Evolutionary conservation across 306 rosid genomes (phyloP).

Genomic region (Corylus avellana): DNA sequence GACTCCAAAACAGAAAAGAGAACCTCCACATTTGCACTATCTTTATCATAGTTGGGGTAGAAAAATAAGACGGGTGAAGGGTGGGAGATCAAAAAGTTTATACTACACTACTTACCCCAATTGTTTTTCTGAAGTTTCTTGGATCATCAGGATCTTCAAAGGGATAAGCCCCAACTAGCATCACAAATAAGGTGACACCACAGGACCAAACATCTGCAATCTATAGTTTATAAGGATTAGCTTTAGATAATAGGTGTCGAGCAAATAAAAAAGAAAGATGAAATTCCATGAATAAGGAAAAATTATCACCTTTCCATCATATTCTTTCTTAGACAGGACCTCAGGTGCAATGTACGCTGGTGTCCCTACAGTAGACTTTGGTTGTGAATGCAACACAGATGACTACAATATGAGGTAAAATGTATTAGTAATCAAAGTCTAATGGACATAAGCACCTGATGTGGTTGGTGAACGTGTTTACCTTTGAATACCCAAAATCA

Average conservation of each 20-base stretch:
- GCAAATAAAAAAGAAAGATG: not conserved
- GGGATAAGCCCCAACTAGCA: slow-evolving; percentile 86
- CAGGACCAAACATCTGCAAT: slow-evolving; percentile 97
- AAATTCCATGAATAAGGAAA: slow-evolving; percentile 20
- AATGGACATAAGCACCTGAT: slow-evolving; percentile 1
- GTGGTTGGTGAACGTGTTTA: slow-evolving; percentile 25
- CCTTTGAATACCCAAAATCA: slow-evolving; percentile 93
- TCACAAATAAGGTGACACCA: slow-evolving; percentile 88
- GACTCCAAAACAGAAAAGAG: slow-evolving; percentile 17
- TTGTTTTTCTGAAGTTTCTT: slow-evolving; percentile 63
- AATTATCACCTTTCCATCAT: slow-evolving; percentile 71
- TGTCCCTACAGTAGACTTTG: slow-evolving; percentile 85
- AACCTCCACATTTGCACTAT: slow-evolving; percentile 6
- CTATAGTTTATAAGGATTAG: slow-evolving; percentile 37
- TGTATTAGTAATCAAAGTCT: slow-evolving; percentile 27
- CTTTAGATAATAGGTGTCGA: not conserved
- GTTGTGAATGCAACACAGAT: slow-evolving; percentile 77
- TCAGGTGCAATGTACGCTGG: slow-evolving; percentile 94
- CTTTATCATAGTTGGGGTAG: slow-evolving; percentile 4
- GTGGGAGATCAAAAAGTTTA: slow-evolving; percentile 13
- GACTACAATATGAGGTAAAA: slow-evolving; percentile 52
- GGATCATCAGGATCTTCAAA: slow-evolving; percentile 84
- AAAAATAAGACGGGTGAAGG: slow-evolving; percentile 3
- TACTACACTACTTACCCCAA: slow-evolving; percentile 48
- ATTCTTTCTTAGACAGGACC: slow-evolving; percentile 68